These are phyloP conservation scores for Penicillium goetzii DNA, from an alignment of 495 filamentous ascomycete species.

Conservation along the genomic window DNA sequence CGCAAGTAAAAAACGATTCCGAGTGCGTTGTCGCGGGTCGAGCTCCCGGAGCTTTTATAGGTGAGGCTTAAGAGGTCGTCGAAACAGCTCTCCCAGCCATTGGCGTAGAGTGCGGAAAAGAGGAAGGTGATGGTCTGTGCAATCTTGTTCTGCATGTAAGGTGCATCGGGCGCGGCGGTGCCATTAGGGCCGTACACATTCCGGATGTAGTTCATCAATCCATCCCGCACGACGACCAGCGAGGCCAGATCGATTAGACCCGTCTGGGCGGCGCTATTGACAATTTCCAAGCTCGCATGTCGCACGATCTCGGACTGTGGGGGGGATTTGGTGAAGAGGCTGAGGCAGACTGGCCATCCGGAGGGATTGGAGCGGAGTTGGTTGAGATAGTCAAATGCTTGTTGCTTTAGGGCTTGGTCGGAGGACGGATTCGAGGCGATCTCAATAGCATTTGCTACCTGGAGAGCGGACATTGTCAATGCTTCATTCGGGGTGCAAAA, in stretches of 20 bases:
- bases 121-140: conserved; percentile 92
- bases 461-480: conserved; percentile 24
- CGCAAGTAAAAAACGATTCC: conserved; percentile 89
- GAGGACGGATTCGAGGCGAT: conserved; percentile 81
- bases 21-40: conserved; percentile 64
- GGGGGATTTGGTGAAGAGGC: conserved; percentile 83
- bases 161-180: conserved; percentile 61
- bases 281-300: conserved; percentile 82
- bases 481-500: conserved; percentile 8
- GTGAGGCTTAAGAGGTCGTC: conserved; percentile 81
- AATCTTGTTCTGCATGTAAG: conserved; percentile 92
- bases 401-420: conserved; percentile 72
- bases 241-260: conserved; percentile 69
- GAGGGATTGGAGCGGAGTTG: conserved; percentile 76
- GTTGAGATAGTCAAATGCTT: conserved; percentile 87
- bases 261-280: conserved; percentile 85
- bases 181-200: conserved; percentile 66
- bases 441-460: conserved; percentile 92
- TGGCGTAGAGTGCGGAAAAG: conserved; percentile 81
- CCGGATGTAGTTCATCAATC: conserved; percentile 74
- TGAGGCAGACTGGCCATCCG: conserved; percentile 84
- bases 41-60: conserved; percentile 48
- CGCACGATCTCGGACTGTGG: conserved; percentile 80
- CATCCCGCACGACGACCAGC: conserved; percentile 71
- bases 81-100: conserved; percentile 84